Evolutionary conservation across 768 basidiomycete genomes (phyloP).

Genomic region (Naganishia friedmannii): DNA sequence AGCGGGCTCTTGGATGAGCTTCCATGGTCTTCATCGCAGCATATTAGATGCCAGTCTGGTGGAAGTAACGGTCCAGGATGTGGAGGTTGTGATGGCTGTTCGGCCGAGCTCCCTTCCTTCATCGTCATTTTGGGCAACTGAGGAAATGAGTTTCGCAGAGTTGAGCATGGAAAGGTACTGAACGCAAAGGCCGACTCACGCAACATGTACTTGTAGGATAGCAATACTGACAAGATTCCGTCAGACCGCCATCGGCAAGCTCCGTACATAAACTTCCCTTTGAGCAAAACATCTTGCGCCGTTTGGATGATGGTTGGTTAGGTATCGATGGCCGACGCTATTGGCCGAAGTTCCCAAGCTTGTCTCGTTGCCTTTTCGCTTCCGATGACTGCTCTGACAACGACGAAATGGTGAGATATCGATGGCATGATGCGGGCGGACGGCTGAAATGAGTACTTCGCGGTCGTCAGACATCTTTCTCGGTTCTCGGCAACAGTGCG

Average conservation of each 20-base stretch:
- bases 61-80: conserved; percentile 4
- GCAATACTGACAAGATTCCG: conserved; percentile 7
- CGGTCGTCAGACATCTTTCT: background rate
- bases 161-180: background rate
- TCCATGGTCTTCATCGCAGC: conserved; percentile 32
- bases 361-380: background rate
- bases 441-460: conserved; percentile 10
- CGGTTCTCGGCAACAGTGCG: no score
- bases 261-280: conserved; percentile 9
- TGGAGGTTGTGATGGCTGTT: background rate
- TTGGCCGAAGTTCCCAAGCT: background rate
- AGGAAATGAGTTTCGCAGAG: background rate
- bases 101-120: background rate
- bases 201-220: conserved; percentile 14
- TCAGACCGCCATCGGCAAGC: conserved; percentile 5
- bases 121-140: background rate
- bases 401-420: background rate
- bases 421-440: background rate
- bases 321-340: background rate
- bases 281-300: conserved; percentile 14
- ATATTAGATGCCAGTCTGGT: conserved; percentile 29
- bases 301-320: background rate
- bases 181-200: background rate
- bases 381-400: conserved; percentile 14
- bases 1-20: background rate